Evolutionary conservation across 2,329 filamentous ascomycete species (phyloP).

Genomic region (Colletotrichum godetiae): DNA sequence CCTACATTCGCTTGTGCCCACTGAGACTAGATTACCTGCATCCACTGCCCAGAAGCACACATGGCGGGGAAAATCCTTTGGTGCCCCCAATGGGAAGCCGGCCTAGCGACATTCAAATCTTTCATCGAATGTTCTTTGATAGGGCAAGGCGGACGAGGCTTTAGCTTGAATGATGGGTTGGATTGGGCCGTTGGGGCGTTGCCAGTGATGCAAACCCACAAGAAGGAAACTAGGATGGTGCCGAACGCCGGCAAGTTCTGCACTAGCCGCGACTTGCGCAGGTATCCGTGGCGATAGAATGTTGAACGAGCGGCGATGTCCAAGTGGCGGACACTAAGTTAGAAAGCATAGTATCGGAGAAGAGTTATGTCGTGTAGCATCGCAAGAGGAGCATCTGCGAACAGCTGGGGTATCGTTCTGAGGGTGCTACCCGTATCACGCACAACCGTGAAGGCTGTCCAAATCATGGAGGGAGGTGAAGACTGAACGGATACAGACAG

Average conservation of each 20-base stretch:
- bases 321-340: neutral
- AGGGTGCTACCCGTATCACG: neutral
- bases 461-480: neutral
- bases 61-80: neutral
- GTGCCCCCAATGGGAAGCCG: neutral
- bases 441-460: neutral
- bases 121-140: neutral
- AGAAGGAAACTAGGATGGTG: neutral
- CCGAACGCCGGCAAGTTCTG: conserved; percentile 3
- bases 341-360: neutral
- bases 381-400: neutral
- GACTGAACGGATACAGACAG: neutral
- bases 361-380: neutral
- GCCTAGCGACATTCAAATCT: neutral
- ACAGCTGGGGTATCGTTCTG: neutral
- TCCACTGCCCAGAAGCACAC: neutral
- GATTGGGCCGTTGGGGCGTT: neutral
- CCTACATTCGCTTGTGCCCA: conserved; percentile 15
- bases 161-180: neutral
- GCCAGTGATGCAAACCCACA: neutral
- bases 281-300: neutral
- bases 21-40: neutral
- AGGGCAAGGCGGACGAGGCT: neutral
- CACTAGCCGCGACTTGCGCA: neutral
- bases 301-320: neutral